Evolutionary conservation across 225 moss, liverwort and hornwort genomes (phyloP).

Genomic region (Sphagnum contortum): DNA sequence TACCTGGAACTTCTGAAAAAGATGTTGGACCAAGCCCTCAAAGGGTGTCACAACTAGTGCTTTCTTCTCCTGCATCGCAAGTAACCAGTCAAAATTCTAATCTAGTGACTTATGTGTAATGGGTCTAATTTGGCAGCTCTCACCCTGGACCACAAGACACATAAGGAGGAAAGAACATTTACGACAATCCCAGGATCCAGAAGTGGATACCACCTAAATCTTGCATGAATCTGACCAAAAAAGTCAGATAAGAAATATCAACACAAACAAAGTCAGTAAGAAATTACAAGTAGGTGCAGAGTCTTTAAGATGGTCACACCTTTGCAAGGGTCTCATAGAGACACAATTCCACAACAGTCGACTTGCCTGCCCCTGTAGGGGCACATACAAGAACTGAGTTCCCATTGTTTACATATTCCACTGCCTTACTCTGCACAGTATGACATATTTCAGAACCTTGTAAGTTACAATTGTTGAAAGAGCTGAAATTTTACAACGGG

Average conservation of each 20-base stretch:
- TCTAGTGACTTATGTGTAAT: not conserved
- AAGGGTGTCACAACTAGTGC: conserved; percentile 19
- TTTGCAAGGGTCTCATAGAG: conserved; percentile 19
- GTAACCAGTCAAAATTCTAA: not conserved
- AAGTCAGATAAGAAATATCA: no score
- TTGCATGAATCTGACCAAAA: no score
- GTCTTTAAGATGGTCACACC: conserved; percentile 4
- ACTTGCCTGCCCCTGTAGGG: conserved; percentile 23
- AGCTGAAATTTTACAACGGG: no score
- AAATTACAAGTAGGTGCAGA: no score
- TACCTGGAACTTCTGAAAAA: conserved; percentile 18
- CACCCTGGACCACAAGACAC: no score
- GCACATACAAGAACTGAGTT: conserved; percentile 23
- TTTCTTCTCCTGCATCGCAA: conserved; percentile 13
- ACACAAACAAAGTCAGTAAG: no score
- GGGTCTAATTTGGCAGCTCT: no score
- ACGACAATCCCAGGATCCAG: no score
- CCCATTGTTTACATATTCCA: conserved; percentile 6
- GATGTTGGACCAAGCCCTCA: conserved; percentile 9
- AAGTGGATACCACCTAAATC: no score
- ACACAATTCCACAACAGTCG: conserved; percentile 12
- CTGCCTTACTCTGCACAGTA: conserved; percentile 15
- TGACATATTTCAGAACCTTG: not conserved
- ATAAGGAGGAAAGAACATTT: no score
- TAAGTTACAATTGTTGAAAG: no score